Base-by-base conservation (phyloP, 768 basidiomycete species). In the Lactarius sanguifluus region DNA sequence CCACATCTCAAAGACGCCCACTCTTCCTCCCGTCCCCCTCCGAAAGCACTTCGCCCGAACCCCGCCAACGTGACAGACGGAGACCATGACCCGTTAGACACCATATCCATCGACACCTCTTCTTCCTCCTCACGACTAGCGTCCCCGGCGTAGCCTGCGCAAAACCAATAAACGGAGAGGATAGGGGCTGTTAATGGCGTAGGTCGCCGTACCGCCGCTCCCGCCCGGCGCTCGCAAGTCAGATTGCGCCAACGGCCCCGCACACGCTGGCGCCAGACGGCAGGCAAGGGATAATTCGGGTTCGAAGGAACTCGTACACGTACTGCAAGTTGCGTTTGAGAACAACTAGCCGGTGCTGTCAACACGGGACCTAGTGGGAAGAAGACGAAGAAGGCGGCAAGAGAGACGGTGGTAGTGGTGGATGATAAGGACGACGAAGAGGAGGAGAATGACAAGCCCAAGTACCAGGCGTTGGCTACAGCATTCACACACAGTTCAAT, bases 401-500 rank as follows among this genome's bases (percentile, higher is more conserved):
- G 30, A 9, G 52, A 20, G 6, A 9, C 56, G 10, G 40, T 43
- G 10, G 59, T 45, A 6, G 28, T 28, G 28, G n/a, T 65, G 18
- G 59, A 65, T 0, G 50, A 43, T 15, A 41, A 13, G n/a, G 45
- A 57, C 13, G 59, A n/a, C 15, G 23, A 13, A 30, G 43, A n/a
- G 5, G 30, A 23, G 18, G 43, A 18, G 10, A 15, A n/a, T n/a
- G n/a, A 25, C 28, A 28, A 18, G 23, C 16, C 16, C n/a, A 57
- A 57, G 8, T n/a, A 38, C 1, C n/a, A 10, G 30, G 65, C 65
- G n/a, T 58, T 66, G 38, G 50, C 56, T 38, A 23, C 36, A 8
- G 61, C 61, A 13, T 66, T 66, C 25, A 47, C 65, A 9, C 56
- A 66, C 23, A 62, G 58, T n/a, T 66, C 65, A 28, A 34, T 20